Base-by-base conservation (phyloP, 78 protist species). In the Polysphondylium violaceum region DNA sequence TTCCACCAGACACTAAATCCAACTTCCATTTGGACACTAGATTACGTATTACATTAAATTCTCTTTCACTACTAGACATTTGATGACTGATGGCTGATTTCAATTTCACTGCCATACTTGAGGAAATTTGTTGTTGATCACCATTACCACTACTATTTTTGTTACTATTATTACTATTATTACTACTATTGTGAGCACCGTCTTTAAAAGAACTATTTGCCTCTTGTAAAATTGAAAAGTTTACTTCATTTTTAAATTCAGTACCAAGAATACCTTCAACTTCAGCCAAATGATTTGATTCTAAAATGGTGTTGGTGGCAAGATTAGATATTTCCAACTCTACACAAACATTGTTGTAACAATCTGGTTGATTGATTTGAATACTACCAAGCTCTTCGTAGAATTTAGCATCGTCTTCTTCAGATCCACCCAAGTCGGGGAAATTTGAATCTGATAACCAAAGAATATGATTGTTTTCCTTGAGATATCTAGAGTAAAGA, bases 341-440 rank as follows among this genome's bases (percentile, higher is more conserved):
- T 14, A 96, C 68, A 33, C 96, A 97, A 33, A 92, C 92, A n/a
- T 25, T 77, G 38, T 51, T 59, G 76, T 97, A 97, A 50, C 40
- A 44, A 56, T 96, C 97, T 0, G 94, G 72, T 16, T 72, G 50
- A 27, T 36, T 55, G 23, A 90, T 31, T 71, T 81, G 89, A 14
- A 55, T 33, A 65, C 59, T 55, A 87, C 8, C 6, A 25, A 87
- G 63, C 53, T 88, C 94, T 29, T 77, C 93, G 12, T 74, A 71
- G 88, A 85, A 72, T 71, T 63, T 75, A 5, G 94, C 87, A 29
- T 97, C 98, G 41, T 97, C 97, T 38, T 83, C 92, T 87, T 97
- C 95, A 0, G 85, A 51, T 3, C 98, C 98, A 23, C 98, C 98
- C 14, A 97, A 81, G 56, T 97, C 98, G 0, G 98, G 97, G 33